These are phyloP conservation scores for Kregervanrija delftensis DNA, from an alignment of 805 yeast species.

Conservation along the genomic window DNA sequence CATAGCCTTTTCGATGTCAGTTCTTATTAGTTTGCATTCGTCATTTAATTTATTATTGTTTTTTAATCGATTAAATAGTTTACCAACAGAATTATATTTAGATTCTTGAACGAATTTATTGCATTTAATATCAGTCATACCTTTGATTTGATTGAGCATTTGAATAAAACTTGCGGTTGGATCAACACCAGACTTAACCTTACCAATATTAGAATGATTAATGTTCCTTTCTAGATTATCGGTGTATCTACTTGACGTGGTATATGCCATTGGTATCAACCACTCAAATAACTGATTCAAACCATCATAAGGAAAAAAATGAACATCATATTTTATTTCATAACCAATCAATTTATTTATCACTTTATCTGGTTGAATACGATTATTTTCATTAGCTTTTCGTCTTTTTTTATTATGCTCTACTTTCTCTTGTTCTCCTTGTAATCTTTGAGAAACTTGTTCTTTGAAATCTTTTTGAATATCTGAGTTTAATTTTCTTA, in stretches of 20 bases:
- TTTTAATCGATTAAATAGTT: constrained; percentile 2
- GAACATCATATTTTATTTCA: constrained; percentile 41
- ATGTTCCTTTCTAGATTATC: constrained; percentile 51
- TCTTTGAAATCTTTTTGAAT: constrained; percentile 40
- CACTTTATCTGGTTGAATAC: constrained; percentile 25
- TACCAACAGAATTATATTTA: constrained; percentile 4
- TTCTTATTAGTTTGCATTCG: constrained; percentile 27
- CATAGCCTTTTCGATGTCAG: constrained; percentile 43
- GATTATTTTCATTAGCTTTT: constrained; percentile 1
- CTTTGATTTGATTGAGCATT: constrained; percentile 49
- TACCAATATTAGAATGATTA: constrained; percentile 48
- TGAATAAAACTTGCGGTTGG: constrained; percentile 39
- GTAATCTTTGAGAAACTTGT: constrained; percentile 14
- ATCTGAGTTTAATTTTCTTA: constrained; percentile 35
- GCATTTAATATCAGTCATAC: constrained; percentile 48
- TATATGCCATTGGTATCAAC: constrained; percentile 50
- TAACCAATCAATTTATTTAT: constrained; percentile 35
- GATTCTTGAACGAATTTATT: constrained; percentile 32
- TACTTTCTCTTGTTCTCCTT: constrained; percentile 7
- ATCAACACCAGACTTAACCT: constrained; percentile 47
- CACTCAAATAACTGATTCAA: constrained; percentile 42
- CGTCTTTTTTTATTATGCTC: constrained; percentile 4
- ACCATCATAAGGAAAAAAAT: constrained; percentile 44
- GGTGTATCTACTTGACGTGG: constrained; percentile 45
- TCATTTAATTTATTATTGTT: not conserved